Conservation (phyloP, 2,329 filamentous ascomycete species). For the Xenosphaeropsis pyriputrescens region DNA sequence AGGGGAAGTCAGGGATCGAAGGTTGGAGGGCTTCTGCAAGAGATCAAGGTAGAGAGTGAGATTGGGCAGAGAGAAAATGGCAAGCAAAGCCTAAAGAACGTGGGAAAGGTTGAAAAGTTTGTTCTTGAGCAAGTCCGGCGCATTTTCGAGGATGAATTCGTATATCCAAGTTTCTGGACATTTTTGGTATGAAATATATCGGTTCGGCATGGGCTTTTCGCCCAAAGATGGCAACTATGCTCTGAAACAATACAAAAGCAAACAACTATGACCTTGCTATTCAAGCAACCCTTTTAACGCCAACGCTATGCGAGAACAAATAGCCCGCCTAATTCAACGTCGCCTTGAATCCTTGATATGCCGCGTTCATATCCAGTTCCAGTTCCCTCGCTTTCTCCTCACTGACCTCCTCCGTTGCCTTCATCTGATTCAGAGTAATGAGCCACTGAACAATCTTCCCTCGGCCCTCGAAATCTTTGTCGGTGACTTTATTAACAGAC, state of each 20-base stretch:
- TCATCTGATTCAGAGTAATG: slow-evolving; percentile 95
- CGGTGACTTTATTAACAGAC: slow-evolving; percentile 92
- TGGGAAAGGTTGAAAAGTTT: slow-evolving; percentile 96
- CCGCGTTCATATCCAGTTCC: slow-evolving; percentile 84
- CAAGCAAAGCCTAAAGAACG: slow-evolving; percentile 93
- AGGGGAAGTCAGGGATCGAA: slow-evolving; percentile 20
- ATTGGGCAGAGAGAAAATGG: slow-evolving; percentile 85
- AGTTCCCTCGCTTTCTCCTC: slow-evolving; percentile 81
- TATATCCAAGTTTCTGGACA: slow-evolving; percentile 97
- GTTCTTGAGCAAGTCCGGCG: slow-evolving; percentile 90
- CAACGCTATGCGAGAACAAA: slow-evolving; percentile 7
- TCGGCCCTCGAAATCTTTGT: slow-evolving; percentile 85
- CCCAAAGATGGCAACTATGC: not conserved
- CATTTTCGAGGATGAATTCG: slow-evolving; percentile 97
- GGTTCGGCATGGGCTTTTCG: not conserved
- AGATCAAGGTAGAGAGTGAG: slow-evolving; percentile 94
- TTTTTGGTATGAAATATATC: slow-evolving; percentile 54
- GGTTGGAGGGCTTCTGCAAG: slow-evolving; percentile 69
- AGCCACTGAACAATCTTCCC: slow-evolving; percentile 98
- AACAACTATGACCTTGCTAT: not conserved
- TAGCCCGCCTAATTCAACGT: slow-evolving; percentile 13
- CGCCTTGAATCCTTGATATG: slow-evolving; percentile 81
- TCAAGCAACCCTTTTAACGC: slow-evolving; percentile 3
- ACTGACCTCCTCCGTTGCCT: slow-evolving; percentile 77
- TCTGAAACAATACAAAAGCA: slow-evolving; percentile 1